These are phyloP conservation scores for Oryza officinalis DNA, from an alignment of 176 grass and related monocot genomes.

Conservation along the genomic window DNA sequence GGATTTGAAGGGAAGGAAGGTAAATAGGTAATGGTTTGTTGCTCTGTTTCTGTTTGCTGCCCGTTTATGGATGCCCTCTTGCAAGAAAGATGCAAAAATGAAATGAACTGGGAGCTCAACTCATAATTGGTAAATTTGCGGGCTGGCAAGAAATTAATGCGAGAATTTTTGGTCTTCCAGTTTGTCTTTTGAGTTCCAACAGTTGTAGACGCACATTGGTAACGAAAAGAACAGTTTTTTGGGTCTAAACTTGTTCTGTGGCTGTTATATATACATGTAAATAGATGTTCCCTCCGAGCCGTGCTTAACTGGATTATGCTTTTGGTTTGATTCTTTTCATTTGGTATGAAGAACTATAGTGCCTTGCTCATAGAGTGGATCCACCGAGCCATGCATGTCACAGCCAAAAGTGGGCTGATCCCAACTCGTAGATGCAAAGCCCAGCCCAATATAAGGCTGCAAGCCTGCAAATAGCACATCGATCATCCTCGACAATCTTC, in stretches of 20 bases:
- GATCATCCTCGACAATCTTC: background rate
- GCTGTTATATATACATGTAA: background rate
- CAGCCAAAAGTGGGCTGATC: background rate
- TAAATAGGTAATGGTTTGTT: background rate
- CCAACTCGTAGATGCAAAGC: background rate
- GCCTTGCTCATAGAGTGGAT: too few relatives aligned
- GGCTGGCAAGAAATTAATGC: background rate
- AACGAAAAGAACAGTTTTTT: slow-evolving; percentile 9
- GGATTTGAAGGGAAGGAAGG: slow-evolving; percentile 1
- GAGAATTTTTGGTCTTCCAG: background rate
- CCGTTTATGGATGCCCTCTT: slow-evolving; percentile 19
- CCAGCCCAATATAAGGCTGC: background rate
- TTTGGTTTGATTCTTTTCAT: too few relatives aligned
- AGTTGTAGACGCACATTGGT: slow-evolving; percentile 35
- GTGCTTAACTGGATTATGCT: background rate
- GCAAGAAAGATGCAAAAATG: slow-evolving; percentile 39
- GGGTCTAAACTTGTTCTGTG: background rate
- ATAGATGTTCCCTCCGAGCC: background rate
- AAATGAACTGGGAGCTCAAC: slow-evolving; percentile 22
- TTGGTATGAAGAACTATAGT: too few relatives aligned
- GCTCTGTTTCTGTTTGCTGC: slow-evolving; percentile 20
- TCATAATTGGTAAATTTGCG: too few relatives aligned
- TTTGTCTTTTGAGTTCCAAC: background rate
- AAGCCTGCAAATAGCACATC: background rate
- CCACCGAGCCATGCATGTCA: background rate